Percentiles rank a stretch among this genome's conserved stretches.
Evolutionary conservation across 2,329 filamentous ascomycete species (phyloP).

Genomic region (Metarhizium anisopliae): DNA sequence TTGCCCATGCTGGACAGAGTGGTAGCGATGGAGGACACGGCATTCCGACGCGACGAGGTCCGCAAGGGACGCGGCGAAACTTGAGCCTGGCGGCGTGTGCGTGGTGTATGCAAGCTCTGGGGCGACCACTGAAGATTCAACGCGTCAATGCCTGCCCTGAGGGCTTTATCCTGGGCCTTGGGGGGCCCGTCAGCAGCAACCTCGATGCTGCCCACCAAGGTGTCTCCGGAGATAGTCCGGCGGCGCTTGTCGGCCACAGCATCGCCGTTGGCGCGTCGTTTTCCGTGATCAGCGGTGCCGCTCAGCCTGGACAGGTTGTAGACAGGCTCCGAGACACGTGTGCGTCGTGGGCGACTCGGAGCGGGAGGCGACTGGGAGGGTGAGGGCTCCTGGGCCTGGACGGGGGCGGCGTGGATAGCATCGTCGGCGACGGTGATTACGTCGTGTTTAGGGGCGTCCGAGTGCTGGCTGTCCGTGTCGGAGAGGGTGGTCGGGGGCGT

Average conservation of each 20-base stretch:
- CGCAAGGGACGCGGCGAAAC: conserved; percentile 26
- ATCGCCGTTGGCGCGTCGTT: conserved; percentile 44
- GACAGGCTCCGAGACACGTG: conserved; percentile 45
- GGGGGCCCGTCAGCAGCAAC: conserved; percentile 12
- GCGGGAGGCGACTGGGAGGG: conserved; percentile 13
- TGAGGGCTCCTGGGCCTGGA: conserved; percentile 18
- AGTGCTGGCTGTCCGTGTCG: conserved; percentile 50
- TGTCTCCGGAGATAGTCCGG: conserved; percentile 35
- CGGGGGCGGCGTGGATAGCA: conserved; percentile 12
- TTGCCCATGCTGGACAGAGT: conserved; percentile 51
- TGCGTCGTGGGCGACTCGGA: conserved; percentile 43
- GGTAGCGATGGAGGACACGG: conserved; percentile 32
- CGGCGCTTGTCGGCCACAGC: conserved; percentile 33
- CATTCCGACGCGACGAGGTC: conserved; percentile 29
- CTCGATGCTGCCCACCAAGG: conserved; percentile 18
- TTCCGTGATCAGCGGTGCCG: conserved; percentile 53
- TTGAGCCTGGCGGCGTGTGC: conserved; percentile 22
- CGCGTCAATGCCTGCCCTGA: conserved; percentile 29
- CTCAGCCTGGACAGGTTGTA: conserved; percentile 59
- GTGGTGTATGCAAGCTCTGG: conserved; percentile 26
- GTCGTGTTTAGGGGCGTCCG: conserved; percentile 31
- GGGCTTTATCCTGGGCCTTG: conserved; percentile 6
- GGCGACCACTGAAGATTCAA: conserved; percentile 35
- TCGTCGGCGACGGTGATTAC: conserved; percentile 23
- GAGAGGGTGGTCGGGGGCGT: conserved; percentile 60